Conservation (phyloP, 352 stramenopile species). For the Thalassiosira livingstoniorum region DNA sequence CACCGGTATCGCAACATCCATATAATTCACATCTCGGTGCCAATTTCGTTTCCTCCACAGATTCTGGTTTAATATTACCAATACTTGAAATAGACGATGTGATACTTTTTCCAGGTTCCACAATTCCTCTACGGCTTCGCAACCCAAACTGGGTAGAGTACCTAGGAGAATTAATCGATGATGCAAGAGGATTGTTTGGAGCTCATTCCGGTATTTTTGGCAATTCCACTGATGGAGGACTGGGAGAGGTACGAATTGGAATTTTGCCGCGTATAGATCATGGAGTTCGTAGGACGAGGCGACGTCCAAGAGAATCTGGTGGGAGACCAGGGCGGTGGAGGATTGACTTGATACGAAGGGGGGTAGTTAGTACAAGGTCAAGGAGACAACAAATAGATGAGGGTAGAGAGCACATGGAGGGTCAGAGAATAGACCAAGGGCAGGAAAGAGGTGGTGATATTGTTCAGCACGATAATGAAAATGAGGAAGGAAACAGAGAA, state of each 20-base stretch:
- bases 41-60: no score
- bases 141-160: slow-evolving; percentile 74
- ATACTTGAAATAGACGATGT: slow-evolving; percentile 78
- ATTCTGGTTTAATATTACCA: slow-evolving; percentile 21
- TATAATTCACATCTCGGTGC: no score
- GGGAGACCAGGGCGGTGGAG: slow-evolving; percentile 42
- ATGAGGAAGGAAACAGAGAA: no score
- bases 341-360: slow-evolving; percentile 57
- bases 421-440: no score
- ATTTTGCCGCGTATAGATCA: slow-evolving; percentile 61
- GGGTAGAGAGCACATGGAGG: slow-evolving; percentile 4
- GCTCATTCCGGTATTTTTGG: slow-evolving; percentile 26
- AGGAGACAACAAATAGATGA: slow-evolving; percentile 26
- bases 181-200: slow-evolving; percentile 62
- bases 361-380: slow-evolving; percentile 32
- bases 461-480: no score
- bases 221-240: neutral
- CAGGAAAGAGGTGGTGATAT: no score
- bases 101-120: slow-evolving; percentile 77
- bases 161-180: slow-evolving; percentile 72
- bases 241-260: slow-evolving; percentile 66
- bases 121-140: slow-evolving; percentile 67
- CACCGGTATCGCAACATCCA: no score
- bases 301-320: slow-evolving; percentile 33
- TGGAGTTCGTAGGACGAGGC: slow-evolving; percentile 28